phyloP scores from a whole-genome alignment of 108 stramenopile genomes.

The Licmophora abbreviata region DNA sequence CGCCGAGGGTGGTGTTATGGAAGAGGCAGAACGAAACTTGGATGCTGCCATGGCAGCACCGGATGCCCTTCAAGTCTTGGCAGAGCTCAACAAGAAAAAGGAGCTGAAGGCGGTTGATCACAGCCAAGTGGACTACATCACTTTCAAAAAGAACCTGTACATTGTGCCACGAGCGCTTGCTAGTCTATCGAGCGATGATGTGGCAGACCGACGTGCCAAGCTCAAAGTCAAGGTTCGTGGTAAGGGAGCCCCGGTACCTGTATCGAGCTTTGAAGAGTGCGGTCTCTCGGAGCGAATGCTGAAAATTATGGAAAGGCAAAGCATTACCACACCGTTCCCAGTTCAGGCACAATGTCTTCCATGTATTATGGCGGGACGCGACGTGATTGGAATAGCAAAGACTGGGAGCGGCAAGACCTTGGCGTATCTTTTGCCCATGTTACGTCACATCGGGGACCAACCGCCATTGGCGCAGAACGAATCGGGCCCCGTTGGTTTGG shows the following conservation, averaged over 20 bases:
- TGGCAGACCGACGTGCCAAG: constrained; percentile 58
- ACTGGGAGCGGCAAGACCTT: constrained; percentile 97
- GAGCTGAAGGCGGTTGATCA: constrained; percentile 95
- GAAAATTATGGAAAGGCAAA: constrained; percentile 50
- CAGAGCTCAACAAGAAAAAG: constrained; percentile 90
- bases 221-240: constrained; percentile 87
- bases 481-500: constrained; percentile 93
- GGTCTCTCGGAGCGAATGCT: constrained; percentile 87
- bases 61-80: constrained; percentile 87
- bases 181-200: constrained; percentile 52
- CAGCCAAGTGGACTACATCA: constrained; percentile 78
- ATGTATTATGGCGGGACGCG: constrained; percentile 96
- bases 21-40: constrained; percentile 85
- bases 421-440: constrained; percentile 91
- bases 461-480: constrained; percentile 82
- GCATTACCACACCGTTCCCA: constrained; percentile 83
- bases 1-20: constrained; percentile 82
- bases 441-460: constrained; percentile 93
- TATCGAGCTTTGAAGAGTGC: constrained; percentile 87
- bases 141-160: constrained; percentile 91
- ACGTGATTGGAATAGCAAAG: constrained; percentile 98
- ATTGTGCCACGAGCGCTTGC: constrained; percentile 83
- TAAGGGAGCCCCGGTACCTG: constrained; percentile 86
- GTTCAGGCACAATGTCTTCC: constrained; percentile 97
- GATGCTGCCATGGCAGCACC: constrained; percentile 65